Evolutionary conservation across 441 rosid species (phyloP).

Genomic region (Pelargonium cotyledonis): DNA sequence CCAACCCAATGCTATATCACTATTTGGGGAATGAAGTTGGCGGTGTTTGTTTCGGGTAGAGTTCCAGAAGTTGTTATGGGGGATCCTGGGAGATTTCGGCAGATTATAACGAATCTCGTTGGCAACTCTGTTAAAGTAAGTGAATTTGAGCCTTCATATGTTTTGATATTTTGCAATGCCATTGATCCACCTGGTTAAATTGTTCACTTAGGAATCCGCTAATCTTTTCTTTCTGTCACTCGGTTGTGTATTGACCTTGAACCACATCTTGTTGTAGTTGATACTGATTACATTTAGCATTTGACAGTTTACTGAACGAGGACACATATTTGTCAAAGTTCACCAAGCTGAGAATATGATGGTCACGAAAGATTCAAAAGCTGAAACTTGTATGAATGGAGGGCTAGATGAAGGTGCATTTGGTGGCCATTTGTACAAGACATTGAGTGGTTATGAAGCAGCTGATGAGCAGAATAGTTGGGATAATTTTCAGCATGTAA

Average conservation of each 20-base stretch:
- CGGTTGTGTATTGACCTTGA: too few relatives aligned
- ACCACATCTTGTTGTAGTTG: too few relatives aligned
- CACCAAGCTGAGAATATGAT: slow-evolving; percentile 49
- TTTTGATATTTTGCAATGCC: too few relatives aligned
- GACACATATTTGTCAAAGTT: slow-evolving; percentile 84
- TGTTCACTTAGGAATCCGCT: too few relatives aligned
- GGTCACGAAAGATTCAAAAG: slow-evolving; percentile 24
- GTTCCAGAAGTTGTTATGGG: slow-evolving; percentile 81
- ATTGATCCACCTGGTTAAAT: too few relatives aligned
- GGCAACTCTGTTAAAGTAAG: slow-evolving; percentile 95
- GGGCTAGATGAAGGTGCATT: slow-evolving; percentile 37
- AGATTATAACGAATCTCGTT: slow-evolving; percentile 85
- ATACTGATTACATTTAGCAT: too few relatives aligned
- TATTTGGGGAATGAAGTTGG: slow-evolving; percentile 52
- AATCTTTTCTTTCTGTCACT: too few relatives aligned
- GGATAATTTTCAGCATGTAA: slow-evolving; percentile 69
- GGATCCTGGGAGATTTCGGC: slow-evolving; percentile 94
- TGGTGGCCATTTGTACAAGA: slow-evolving; percentile 35
- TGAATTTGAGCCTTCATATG: slow-evolving; percentile 1
- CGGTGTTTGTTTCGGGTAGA: slow-evolving; percentile 76
- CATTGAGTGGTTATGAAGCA: slow-evolving; percentile 82
- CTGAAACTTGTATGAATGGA: slow-evolving; percentile 39
- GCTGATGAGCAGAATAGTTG: slow-evolving; percentile 77
- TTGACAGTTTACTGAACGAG: slow-evolving; percentile 82
- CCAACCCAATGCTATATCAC: slow-evolving; percentile 10